phyloP scores from a whole-genome alignment of 108 stramenopile genomes.

The Cyclotella kingstonii region DNA sequence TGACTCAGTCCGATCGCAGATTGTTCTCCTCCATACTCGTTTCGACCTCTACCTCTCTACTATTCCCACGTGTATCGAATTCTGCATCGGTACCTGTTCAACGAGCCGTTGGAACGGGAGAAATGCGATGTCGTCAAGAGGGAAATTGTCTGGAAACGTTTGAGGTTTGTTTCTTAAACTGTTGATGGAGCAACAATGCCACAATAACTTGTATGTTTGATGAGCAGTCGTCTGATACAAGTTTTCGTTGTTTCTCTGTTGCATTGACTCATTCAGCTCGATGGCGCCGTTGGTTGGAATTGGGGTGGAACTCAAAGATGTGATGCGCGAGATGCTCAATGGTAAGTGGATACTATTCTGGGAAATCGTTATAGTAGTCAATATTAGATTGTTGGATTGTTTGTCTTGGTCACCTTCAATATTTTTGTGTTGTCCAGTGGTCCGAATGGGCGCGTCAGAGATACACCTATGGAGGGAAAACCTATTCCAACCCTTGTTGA shows the following conservation, averaged over 20 bases:
- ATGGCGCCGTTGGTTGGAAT: conserved; percentile 86
- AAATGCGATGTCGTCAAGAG: conserved; percentile 59
- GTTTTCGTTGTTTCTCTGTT: neutral
- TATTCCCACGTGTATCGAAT: conserved; percentile 7
- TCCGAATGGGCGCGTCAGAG: conserved; percentile 56
- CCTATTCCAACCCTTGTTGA: conserved; percentile 38
- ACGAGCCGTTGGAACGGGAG: conserved; percentile 72
- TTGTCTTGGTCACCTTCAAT: no score
- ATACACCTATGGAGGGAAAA: conserved; percentile 39
- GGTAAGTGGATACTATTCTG: conserved; percentile 5
- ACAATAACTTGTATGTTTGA: no score
- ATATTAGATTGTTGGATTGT: neutral
- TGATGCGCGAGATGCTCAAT: conserved; percentile 71
- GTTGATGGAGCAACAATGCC: no score
- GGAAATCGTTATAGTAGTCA: neutral
- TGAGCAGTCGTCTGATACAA: no score
- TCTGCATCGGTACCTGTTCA: conserved; percentile 56
- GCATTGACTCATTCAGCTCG: conserved; percentile 17
- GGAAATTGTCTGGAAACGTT: conserved; percentile 80
- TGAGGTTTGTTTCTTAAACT: conserved; percentile 22
- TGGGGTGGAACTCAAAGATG: conserved; percentile 86
- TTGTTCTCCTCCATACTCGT: conserved; percentile 13
- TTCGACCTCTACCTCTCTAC: conserved; percentile 1
- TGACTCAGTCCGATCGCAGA: conserved; percentile 4
- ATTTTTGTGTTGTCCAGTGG: conserved; percentile 24